phyloP scores from a whole-genome alignment of 371 early-diverging fungal genomes.

The Rhizopus delemar region DNA sequence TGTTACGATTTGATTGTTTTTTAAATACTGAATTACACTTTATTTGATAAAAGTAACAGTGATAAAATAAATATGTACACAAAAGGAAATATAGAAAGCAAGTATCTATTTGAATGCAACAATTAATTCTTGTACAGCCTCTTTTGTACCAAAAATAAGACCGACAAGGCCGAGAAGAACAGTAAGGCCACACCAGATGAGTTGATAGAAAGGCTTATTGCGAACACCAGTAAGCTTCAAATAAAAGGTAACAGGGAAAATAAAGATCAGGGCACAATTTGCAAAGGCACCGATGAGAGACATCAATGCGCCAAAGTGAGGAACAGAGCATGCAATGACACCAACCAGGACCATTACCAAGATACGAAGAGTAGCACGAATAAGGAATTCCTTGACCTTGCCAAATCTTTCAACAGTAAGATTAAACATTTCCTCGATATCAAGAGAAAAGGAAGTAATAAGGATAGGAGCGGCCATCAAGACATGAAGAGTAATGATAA shows the following conservation, averaged over 20 bases:
- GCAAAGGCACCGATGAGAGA: slow-evolving; percentile 80
- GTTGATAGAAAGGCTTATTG: slow-evolving; percentile 58
- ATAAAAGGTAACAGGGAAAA: slow-evolving; percentile 84
- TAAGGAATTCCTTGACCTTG: slow-evolving; percentile 21
- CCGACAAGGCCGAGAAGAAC: slow-evolving; percentile 70
- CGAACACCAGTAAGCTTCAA: slow-evolving; percentile 69
- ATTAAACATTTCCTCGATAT: slow-evolving; percentile 58
- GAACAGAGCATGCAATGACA: slow-evolving; percentile 69
- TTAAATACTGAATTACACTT: no score
- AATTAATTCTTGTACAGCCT: slow-evolving; percentile 61
- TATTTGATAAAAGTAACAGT: neutral
- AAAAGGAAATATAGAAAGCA: neutral
- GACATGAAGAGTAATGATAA: slow-evolving; percentile 78
- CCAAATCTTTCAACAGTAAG: slow-evolving; percentile 50
- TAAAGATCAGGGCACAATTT: slow-evolving; percentile 77
- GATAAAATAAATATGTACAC: slow-evolving; percentile 5
- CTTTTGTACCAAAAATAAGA: slow-evolving; percentile 74
- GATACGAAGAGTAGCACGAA: slow-evolving; percentile 24
- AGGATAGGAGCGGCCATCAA: slow-evolving; percentile 77
- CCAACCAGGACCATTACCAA: slow-evolving; percentile 34
- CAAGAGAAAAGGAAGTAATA: slow-evolving; percentile 73
- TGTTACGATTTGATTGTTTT: no score
- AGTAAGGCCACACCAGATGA: slow-evolving; percentile 59
- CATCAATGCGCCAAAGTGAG: slow-evolving; percentile 83
- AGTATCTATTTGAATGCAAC: slow-evolving; percentile 33